These are phyloP conservation scores for Melocanna baccifera DNA, from an alignment of 176 grass and related monocot species.

Conservation along the genomic window DNA sequence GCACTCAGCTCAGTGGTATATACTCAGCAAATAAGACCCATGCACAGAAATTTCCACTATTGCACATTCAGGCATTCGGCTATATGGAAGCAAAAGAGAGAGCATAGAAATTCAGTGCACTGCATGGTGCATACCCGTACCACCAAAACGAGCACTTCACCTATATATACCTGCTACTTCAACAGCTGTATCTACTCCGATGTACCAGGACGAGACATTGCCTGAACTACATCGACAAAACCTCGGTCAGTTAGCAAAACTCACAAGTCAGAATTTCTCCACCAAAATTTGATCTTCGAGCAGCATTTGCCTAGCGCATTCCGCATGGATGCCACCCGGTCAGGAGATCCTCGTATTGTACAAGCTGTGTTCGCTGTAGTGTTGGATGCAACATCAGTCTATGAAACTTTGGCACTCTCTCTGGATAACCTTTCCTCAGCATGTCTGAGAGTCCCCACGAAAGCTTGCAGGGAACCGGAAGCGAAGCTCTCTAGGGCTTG, in stretches of 20 bases:
- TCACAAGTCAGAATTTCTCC: conserved; percentile 31
- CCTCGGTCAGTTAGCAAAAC: conserved; percentile 12
- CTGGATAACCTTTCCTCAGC: conserved; percentile 40
- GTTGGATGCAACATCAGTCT: conserved; percentile 26
- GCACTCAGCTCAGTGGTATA: neutral
- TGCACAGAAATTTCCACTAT: neutral
- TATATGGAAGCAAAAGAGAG: neutral
- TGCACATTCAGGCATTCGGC: conserved; percentile 16
- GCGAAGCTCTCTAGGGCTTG: conserved; percentile 59
- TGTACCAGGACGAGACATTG: neutral
- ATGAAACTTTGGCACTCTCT: conserved; percentile 48
- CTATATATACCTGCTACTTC: conserved; percentile 21
- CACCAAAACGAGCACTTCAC: neutral
- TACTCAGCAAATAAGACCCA: neutral
- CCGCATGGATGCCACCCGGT: neutral
- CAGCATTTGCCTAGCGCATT: conserved; percentile 13
- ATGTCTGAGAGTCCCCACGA: conserved; percentile 49
- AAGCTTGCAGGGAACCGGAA: conserved; percentile 44
- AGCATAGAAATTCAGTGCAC: neutral
- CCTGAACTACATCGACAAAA: neutral
- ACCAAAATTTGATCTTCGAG: neutral
- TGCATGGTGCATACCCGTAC: neutral
- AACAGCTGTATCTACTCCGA: conserved; percentile 28
- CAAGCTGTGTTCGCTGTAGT: conserved; percentile 4
- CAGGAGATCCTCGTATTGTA: neutral